Evolutionary conservation across 1,284 basidiomycete species (phyloP), one percentile per base, ranked within the genome.

Genomic region (Pascua sp.): DNA sequence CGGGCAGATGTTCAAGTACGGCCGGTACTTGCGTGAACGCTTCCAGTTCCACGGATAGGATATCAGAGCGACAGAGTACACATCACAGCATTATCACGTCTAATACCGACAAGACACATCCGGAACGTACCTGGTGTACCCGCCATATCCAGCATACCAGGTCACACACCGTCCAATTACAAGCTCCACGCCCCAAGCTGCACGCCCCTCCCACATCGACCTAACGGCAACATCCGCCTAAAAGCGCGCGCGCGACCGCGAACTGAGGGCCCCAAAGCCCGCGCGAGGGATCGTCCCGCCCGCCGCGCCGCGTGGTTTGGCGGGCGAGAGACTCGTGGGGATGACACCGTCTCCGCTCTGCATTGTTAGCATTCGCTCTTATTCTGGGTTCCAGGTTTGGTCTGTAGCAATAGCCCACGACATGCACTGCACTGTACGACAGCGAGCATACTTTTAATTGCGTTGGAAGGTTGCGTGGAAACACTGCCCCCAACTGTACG

Each of bases 331-430:
- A 44, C 54, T 64, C 0, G 67, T 49, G 0, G 74, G 74, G 46
- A 76, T 76, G 16, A 74, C 68, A 7, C 74, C 71, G 60, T 73
- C 72, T n/a, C 69, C 74, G 55, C 69, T 71, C 74, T 76, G 59
- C 11, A 9, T 3, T 15, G 38, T 56, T 32, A 57, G 47, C 49
- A 36, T 48, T 47, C 24, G 24, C 24, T 38, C 42, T 39, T 37
- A 54, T 42, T 41, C 24, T 32, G 24, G 24, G 24, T 32, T 32
- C 24, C 7, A 32, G 24, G 24, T 32, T 32, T 32, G 24, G 24
- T 32, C 24, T 32, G 24, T 32, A 32, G 24, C 24, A 32, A 32
- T 32, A 32, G 24, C 24, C 24, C 24, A 32, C 24, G 24, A 32
- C 24, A 32, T 32, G 24, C 24, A 32, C 24, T 32, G 24, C 24